Conservation (phyloP, 805 yeast genomes). For the Sugiyamaella qingdaonensis region DNA sequence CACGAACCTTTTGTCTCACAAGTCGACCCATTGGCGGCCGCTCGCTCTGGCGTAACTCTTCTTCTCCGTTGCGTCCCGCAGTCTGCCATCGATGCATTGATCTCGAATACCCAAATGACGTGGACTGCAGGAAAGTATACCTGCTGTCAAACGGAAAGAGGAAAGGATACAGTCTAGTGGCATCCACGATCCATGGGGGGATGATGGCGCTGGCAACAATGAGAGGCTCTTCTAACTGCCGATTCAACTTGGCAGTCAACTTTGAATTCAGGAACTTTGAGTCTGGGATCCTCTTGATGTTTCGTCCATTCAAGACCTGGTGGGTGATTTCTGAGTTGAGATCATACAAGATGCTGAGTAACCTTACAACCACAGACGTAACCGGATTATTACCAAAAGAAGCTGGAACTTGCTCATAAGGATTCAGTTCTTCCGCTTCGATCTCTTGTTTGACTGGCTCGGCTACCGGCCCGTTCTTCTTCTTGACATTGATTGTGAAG, state of each 20-base stretch:
- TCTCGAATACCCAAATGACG: constrained; percentile 88
- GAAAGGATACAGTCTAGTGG: constrained; percentile 75
- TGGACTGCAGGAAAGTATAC: constrained; percentile 70
- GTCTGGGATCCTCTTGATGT: constrained; percentile 14
- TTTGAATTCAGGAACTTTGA: constrained; percentile 65
- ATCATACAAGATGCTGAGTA: constrained; percentile 26
- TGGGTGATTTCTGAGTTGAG: constrained; percentile 26
- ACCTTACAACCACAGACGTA: constrained; percentile 21
- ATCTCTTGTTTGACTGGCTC: constrained; percentile 12
- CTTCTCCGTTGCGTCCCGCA: constrained; percentile 37
- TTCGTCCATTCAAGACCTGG: constrained; percentile 4
- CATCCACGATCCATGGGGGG: constrained; percentile 77
- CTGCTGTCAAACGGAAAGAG: constrained; percentile 81
- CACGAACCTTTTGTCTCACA: constrained; percentile 71
- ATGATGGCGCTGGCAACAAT: constrained; percentile 80
- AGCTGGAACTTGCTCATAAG: constrained; percentile 18
- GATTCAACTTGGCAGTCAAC: constrained; percentile 75
- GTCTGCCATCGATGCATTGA: constrained; percentile 72
- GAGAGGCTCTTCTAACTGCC: constrained; percentile 86
- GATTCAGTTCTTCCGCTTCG: constrained; percentile 24
- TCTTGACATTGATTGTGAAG: constrained; percentile 50
- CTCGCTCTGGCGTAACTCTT: constrained; percentile 21
- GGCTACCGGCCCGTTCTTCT: constrained; percentile 17
- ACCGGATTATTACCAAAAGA: constrained; percentile 23
- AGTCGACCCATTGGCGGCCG: constrained; percentile 57